These are phyloP conservation scores for Carex scoparia DNA, from an alignment of 176 grass and related monocot genomes.

Conservation along the genomic window DNA sequence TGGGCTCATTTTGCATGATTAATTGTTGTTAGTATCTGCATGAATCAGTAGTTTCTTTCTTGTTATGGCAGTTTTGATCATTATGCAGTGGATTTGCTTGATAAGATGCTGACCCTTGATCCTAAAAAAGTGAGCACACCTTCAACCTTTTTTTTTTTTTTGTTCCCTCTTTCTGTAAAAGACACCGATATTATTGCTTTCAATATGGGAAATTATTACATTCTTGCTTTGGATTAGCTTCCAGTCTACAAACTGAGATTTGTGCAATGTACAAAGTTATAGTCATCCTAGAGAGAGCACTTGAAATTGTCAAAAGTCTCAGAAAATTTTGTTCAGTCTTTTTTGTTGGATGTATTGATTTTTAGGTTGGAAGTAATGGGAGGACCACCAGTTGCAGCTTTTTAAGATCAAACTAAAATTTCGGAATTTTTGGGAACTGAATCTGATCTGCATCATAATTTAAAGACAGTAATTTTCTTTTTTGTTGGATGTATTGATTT, in stretches of 20 bases:
- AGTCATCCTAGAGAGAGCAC: background rate
- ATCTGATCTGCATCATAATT: background rate
- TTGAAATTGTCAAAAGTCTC: background rate
- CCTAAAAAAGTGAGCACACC: conserved; percentile 48
- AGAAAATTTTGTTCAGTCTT: background rate
- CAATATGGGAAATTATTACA: background rate
- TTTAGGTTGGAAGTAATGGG: background rate
- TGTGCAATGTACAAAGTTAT: too few relatives aligned
- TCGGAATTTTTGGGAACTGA: background rate
- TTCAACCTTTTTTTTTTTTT: background rate
- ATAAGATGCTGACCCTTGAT: conserved; percentile 81
- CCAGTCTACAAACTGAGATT: too few relatives aligned
- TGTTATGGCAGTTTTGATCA: conserved; percentile 58
- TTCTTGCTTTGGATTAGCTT: background rate
- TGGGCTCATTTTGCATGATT: conserved; percentile 19
- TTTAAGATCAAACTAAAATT: background rate
- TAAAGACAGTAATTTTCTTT: background rate
- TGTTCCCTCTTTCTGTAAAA: background rate
- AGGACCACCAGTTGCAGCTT: background rate
- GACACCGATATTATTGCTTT: background rate
- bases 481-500: conserved; percentile 5
- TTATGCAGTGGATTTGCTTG: conserved; percentile 74
- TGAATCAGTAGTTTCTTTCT: conserved; percentile 8
- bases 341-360: background rate
- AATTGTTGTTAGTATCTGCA: background rate